A percentile compares a stretch with the other conserved stretches of the same genome.
Evolutionary conservation across 1,139 yeast species (phyloP).

Genomic region (Hyphopichia buzzinii): DNA sequence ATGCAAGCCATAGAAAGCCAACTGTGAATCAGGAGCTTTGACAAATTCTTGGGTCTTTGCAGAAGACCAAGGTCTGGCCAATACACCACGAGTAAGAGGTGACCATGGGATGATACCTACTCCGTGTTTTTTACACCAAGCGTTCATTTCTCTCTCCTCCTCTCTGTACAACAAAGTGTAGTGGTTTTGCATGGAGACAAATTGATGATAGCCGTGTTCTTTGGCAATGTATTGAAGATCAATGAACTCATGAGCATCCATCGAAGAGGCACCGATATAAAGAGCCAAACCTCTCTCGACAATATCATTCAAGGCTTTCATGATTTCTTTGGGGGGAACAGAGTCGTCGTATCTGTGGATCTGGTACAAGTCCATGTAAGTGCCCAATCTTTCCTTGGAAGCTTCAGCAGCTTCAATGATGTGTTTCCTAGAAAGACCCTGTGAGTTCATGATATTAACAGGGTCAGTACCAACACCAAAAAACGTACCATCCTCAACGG

Average conservation of each 20-base stretch:
- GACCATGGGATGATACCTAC: conserved; percentile 11
- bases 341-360: conserved; percentile 49
- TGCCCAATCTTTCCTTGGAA: conserved; percentile 50
- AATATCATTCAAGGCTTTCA: conserved; percentile 48
- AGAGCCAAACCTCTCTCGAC: conserved; percentile 43
- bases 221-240: conserved; percentile 34
- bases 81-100: conserved; percentile 10
- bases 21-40: not conserved
- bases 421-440: conserved; percentile 54
- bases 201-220: conserved; percentile 50
- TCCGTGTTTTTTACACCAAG: conserved; percentile 27
- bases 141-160: conserved; percentile 61
- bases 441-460: conserved; percentile 15
- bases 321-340: conserved; percentile 41
- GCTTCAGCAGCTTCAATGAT: conserved; percentile 49
- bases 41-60: conserved; percentile 2
- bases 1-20: conserved; percentile 3
- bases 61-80: conserved; percentile 6
- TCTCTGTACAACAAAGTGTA: conserved; percentile 45
- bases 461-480: not conserved
- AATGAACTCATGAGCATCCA: conserved; percentile 38
- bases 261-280: conserved; percentile 55
- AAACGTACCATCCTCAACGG: conserved; percentile 2
- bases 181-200: conserved; percentile 57
- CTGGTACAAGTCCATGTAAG: conserved; percentile 48